Conservation (phyloP, 2,329 filamentous ascomycete genomes). For the Aspergillus sp. region DNA sequence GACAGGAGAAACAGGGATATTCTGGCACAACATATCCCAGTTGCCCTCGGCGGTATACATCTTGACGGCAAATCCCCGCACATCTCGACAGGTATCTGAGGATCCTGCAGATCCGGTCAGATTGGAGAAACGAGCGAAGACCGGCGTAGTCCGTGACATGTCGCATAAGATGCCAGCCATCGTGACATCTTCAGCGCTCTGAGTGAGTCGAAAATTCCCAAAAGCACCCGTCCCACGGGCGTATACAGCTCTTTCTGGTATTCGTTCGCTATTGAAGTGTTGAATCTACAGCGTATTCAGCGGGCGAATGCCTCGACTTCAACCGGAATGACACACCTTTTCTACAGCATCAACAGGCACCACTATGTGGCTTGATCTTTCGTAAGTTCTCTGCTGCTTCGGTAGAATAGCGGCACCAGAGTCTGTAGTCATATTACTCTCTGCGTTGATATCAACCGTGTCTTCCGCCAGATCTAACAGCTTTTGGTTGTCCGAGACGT, state of each 20-base stretch:
- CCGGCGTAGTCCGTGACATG: conserved; percentile 34
- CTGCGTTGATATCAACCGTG: neutral
- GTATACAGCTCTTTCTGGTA: neutral
- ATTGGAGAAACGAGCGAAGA: conserved; percentile 48
- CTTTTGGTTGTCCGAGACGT: neutral
- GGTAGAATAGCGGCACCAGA: neutral
- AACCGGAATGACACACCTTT: neutral
- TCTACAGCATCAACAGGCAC: neutral
- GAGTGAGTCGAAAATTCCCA: neutral
- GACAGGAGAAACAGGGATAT: conserved; percentile 28
- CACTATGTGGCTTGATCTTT: neutral
- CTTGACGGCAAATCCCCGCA: conserved; percentile 52
- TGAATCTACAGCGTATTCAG: neutral
- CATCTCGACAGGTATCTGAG: conserved; percentile 48
- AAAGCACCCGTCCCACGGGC: neutral
- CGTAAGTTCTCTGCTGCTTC: fast-evolving
- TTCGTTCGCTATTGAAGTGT: neutral
- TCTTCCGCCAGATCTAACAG: neutral
- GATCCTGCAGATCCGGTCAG: conserved; percentile 44
- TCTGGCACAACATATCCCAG: conserved; percentile 51
- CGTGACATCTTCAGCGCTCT: neutral
- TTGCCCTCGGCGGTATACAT: conserved; percentile 52
- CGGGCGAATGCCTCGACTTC: too few species aligned
- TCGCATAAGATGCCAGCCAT: neutral
- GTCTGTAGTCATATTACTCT: neutral